phyloP scores from a whole-genome alignment of 129 eudicot genomes.

The Escallonia rubra region DNA sequence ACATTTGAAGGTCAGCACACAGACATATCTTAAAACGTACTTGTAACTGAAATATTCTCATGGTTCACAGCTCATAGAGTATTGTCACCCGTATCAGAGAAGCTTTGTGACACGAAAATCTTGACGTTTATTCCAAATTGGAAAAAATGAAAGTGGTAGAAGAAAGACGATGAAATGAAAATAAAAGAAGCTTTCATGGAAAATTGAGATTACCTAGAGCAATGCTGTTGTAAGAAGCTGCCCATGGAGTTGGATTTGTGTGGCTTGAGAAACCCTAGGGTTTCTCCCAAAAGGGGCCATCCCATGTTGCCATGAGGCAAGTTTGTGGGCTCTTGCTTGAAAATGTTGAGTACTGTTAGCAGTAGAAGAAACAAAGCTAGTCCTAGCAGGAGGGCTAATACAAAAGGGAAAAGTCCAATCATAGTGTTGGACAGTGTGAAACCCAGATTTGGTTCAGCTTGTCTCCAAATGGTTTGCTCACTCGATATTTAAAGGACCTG shows the following conservation, averaged over 20 bases:
- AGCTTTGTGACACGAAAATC: too few species aligned
- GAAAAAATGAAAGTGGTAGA: too few species aligned
- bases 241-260: slow-evolving; percentile 35
- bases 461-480: too few species aligned
- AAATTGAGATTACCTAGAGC: slow-evolving; percentile 22
- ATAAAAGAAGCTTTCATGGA: not conserved
- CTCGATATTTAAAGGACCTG: too few species aligned
- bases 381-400: slow-evolving; percentile 7
- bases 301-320: slow-evolving; percentile 39
- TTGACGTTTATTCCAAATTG: not conserved
- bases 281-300: slow-evolving; percentile 35
- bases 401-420: slow-evolving; percentile 5
- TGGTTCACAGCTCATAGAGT: too few species aligned
- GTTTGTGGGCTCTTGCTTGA: not conserved
- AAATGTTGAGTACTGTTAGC: not conserved
- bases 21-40: too few species aligned
- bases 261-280: slow-evolving; percentile 26
- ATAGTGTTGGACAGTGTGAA: slow-evolving; percentile 1
- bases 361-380: slow-evolving; percentile 4
- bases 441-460: too few species aligned
- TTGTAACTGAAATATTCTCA: too few species aligned
- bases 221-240: slow-evolving; percentile 29
- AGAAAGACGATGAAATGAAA: not conserved
- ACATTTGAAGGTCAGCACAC: not conserved
- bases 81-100: too few species aligned